These are phyloP conservation scores for Lepiota subincarnata DNA, from an alignment of 768 basidiomycete species.

Conservation along the genomic window DNA sequence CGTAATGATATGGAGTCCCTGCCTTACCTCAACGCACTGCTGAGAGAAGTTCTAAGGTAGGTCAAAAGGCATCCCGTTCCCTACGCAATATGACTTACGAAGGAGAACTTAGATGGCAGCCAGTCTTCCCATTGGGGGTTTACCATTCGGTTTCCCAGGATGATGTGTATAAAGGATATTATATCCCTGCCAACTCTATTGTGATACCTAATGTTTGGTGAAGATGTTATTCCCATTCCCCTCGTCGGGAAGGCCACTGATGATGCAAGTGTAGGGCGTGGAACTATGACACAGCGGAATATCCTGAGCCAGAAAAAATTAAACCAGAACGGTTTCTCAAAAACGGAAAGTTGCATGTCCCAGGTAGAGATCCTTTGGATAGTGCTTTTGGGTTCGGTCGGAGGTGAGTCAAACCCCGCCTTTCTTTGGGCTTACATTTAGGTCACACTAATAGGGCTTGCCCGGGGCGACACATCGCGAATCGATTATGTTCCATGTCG, in stretches of 20 bases:
- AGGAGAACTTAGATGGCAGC: neutral
- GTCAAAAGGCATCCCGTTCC: neutral
- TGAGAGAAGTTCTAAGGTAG: slow-evolving; percentile 17
- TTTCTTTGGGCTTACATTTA: no score
- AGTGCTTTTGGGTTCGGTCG: neutral
- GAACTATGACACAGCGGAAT: slow-evolving; percentile 13
- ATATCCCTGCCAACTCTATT: slow-evolving; percentile 10
- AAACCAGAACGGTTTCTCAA: slow-evolving; percentile 20
- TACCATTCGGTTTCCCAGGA: slow-evolving; percentile 9
- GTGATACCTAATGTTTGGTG: slow-evolving; percentile 11
- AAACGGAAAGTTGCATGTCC: slow-evolving; percentile 15
- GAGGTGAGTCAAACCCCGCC: neutral
- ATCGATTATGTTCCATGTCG: slow-evolving; percentile 13
- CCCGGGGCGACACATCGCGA: slow-evolving; percentile 21
- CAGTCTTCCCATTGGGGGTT: neutral
- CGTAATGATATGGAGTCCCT: slow-evolving; percentile 14
- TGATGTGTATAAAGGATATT: slow-evolving; percentile 11
- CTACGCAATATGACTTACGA: neutral
- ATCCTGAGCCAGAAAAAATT: slow-evolving; percentile 17
- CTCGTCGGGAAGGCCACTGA: neutral
- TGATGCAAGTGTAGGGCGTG: slow-evolving; percentile 12
- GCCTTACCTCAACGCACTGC: slow-evolving; percentile 16
- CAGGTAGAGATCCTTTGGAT: neutral
- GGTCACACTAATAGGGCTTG: slow-evolving; percentile 14
- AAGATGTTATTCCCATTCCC: neutral